Base-by-base conservation (phyloP, 1,284 basidiomycete genomes). In the Malassezia sp. region DNA sequence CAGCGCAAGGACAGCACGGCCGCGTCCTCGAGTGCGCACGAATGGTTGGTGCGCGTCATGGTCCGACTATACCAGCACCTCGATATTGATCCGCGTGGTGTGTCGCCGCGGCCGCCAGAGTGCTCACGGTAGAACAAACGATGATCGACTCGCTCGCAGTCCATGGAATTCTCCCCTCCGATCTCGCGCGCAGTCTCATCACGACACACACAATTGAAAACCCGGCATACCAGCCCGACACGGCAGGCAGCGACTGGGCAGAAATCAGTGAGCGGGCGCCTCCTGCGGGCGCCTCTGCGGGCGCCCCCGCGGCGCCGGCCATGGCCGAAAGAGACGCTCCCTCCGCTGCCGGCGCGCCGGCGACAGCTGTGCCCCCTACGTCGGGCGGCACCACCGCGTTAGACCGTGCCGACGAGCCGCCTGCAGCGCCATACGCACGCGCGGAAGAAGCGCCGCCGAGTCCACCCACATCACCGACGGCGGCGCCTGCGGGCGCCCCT, bases 21-120 rank as follows among this genome's bases (percentile, higher is more conserved):
- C 9, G 60, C 59, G 18, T 57, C 54, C 24, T 42, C 55, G 12
- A 67, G 58, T 42, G 54, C 56, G 30, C 59, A 63, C 5, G 49
- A 59, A 36, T 70, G 67, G 67, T 49, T 54, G 7, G 29, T 65
- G 38, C 61, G 60, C 17, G 62, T 68, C 46, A 65, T 68, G 60
- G 57, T 64, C 23, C 60, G 66, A 22, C 52, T 70, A 34, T 70
- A 61, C 39, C 63, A 68, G 49, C 67, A 70, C 45, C 65, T 70
- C 57, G 67, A 67, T 32, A 67, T 70, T 17, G 67, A 70, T 28
- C 38, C 45, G 11, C 44, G 50, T 24, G 65, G 57, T 56, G 45
- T 44, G 56, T 52, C 10, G 12, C 6, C 14, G 9, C 2, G 9
- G n/a, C 28, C 26, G 21, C 29, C 8, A 2, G 2, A 14, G 5